These are phyloP conservation scores for Vinca minor DNA, from an alignment of 257 asterid genomes.

Conservation along the genomic window DNA sequence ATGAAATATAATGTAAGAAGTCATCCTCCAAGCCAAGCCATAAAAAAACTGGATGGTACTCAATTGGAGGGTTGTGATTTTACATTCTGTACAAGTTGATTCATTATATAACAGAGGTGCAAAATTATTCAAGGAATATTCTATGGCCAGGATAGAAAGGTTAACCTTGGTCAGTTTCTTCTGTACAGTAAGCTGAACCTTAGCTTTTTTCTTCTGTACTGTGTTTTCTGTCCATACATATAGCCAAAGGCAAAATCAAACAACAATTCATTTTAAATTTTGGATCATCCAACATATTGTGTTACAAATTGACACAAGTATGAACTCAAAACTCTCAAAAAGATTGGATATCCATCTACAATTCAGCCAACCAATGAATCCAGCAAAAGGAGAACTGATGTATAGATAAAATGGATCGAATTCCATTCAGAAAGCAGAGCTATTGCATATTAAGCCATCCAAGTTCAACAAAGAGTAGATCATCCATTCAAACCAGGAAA, in stretches of 20 bases:
- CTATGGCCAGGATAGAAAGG: slow-evolving; percentile 5
- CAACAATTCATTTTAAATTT: background rate
- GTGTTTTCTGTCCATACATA: slow-evolving; percentile 14
- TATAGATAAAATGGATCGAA: background rate
- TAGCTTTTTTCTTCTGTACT: slow-evolving; percentile 7
- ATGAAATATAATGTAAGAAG: background rate
- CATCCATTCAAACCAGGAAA: background rate
- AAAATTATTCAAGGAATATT: background rate
- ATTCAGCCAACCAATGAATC: slow-evolving; percentile 4
- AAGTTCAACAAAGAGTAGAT: background rate
- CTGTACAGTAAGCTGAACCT: slow-evolving; percentile 14
- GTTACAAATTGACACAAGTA: background rate
- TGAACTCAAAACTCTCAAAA: background rate
- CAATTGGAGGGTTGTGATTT: background rate
- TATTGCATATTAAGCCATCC: background rate
- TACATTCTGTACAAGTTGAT: background rate
- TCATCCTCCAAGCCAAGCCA: background rate
- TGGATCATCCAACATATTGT: background rate
- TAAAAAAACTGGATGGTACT: background rate
- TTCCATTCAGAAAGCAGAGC: background rate
- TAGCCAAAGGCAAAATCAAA: background rate
- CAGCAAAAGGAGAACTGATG: background rate
- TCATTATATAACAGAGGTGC: background rate
- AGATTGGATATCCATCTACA: background rate
- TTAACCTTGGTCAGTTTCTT: slow-evolving; percentile 14